Conservation (phyloP, 306 rosid species). For the Prunus padus region DNA sequence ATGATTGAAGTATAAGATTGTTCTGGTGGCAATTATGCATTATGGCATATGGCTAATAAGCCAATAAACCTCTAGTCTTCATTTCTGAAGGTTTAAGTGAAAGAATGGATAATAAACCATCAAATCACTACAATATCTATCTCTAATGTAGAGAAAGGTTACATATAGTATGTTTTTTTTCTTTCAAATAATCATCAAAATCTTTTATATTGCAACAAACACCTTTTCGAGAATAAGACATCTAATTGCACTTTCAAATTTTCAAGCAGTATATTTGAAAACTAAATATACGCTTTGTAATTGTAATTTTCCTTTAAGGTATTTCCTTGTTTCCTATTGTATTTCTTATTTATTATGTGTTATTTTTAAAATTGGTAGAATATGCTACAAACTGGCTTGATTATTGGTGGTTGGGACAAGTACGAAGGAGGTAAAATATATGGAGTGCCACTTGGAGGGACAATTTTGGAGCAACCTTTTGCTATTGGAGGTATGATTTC, state of each 20-base stretch:
- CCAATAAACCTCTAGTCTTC: neutral
- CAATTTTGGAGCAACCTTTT: constrained; percentile 82
- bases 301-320: neutral
- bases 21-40: too few species aligned
- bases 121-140: too few species aligned
- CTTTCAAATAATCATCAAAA: too few species aligned
- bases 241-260: neutral
- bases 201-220: neutral
- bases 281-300: neutral
- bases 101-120: too few species aligned
- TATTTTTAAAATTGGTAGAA: constrained; percentile 49
- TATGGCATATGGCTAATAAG: too few species aligned
- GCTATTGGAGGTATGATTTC: constrained; percentile 75
- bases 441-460: constrained; percentile 90
- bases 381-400: constrained; percentile 74
- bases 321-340: neutral
- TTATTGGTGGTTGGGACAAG: constrained; percentile 95
- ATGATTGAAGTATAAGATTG: neutral
- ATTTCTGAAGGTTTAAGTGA: neutral
- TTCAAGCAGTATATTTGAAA: too few species aligned
- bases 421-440: constrained; percentile 83
- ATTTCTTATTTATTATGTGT: neutral
- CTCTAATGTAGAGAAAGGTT: too few species aligned
- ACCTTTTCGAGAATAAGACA: neutral
- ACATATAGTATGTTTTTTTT: too few species aligned